These are phyloP conservation scores for Tricholoma matsutake DNA, from an alignment of 768 basidiomycete species.

Conservation along the genomic window DNA sequence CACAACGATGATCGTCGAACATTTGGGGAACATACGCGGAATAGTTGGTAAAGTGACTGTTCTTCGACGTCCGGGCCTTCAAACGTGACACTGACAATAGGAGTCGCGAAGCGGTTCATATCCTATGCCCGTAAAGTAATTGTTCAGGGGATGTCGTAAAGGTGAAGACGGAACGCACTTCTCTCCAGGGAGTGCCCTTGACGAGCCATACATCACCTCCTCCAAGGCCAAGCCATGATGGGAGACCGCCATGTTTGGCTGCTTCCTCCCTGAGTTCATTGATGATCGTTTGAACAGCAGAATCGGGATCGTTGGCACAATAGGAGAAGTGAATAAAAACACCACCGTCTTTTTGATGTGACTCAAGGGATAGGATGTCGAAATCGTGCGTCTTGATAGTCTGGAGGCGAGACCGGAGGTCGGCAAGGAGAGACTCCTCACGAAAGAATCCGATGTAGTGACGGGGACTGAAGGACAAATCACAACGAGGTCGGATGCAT, in stretches of 20 bases:
- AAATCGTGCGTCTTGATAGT: constrained; percentile 55
- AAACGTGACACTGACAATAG: constrained; percentile 72
- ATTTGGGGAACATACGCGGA: constrained; percentile 53
- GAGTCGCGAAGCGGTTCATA: constrained; percentile 77
- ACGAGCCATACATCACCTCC: constrained; percentile 66
- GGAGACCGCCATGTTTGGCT: constrained; percentile 50
- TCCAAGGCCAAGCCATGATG: constrained; percentile 57
- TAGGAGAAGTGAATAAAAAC: constrained; percentile 79
- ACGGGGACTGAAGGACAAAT: constrained; percentile 41
- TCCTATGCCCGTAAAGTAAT: constrained; percentile 49
- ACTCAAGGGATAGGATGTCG: constrained; percentile 58
- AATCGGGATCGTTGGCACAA: constrained; percentile 32
- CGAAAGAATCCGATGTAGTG: constrained; percentile 60
- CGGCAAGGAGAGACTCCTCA: constrained; percentile 52
- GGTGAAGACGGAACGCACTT: constrained; percentile 43
- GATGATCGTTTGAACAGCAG: constrained; percentile 47
- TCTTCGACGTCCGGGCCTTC: constrained; percentile 87
- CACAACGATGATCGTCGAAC: neutral
- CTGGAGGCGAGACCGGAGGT: constrained; percentile 47
- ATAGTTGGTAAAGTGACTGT: constrained; percentile 71
- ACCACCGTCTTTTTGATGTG: constrained; percentile 79
- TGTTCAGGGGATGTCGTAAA: neutral
- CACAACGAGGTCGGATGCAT: neutral
- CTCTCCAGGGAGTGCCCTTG: constrained; percentile 75
- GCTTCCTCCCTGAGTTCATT: constrained; percentile 42